Conservation (phyloP, 148 eudicot genomes). For the Rhododendron henanense region DNA sequence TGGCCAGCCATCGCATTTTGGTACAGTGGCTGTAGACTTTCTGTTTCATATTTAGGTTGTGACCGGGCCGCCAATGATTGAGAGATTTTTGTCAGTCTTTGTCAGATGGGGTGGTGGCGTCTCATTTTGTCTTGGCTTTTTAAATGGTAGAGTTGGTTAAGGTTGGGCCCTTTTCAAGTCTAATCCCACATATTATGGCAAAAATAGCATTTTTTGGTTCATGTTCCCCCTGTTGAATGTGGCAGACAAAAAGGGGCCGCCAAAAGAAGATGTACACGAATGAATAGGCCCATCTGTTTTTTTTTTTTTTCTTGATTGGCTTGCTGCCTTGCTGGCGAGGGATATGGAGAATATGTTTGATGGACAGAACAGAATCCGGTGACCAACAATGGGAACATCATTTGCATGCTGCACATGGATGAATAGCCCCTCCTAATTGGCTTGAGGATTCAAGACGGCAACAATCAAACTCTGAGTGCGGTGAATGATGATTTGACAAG, state of each 20-base stretch:
- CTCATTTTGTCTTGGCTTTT: constrained; percentile 17
- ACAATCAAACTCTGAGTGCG: no score
- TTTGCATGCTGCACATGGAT: constrained; percentile 5
- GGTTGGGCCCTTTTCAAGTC: background rate
- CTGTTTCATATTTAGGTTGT: background rate
- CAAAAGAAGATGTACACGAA: background rate
- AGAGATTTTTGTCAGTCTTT: constrained; percentile 19
- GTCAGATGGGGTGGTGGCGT: constrained; percentile 20
- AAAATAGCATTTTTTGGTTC: background rate
- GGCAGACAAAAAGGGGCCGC: constrained; percentile 15
- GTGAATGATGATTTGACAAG: no score
- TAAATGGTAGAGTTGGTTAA: background rate
- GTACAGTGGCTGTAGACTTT: no score
- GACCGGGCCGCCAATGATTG: background rate
- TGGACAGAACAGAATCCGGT: background rate
- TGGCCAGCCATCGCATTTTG: no score
- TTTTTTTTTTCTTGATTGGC: background rate
- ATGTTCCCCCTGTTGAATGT: background rate
- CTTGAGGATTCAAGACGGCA: no score
- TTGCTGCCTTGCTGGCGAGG: background rate
- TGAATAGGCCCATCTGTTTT: background rate
- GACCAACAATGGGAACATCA: background rate
- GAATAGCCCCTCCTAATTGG: background rate
- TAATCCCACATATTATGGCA: background rate
- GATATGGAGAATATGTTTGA: background rate